A percentile compares a stretch with the other conserved stretches of the same genome.
Evolutionary conservation across 129 eudicot genomes (phyloP).

Genomic region (Tagetes erecta): DNA sequence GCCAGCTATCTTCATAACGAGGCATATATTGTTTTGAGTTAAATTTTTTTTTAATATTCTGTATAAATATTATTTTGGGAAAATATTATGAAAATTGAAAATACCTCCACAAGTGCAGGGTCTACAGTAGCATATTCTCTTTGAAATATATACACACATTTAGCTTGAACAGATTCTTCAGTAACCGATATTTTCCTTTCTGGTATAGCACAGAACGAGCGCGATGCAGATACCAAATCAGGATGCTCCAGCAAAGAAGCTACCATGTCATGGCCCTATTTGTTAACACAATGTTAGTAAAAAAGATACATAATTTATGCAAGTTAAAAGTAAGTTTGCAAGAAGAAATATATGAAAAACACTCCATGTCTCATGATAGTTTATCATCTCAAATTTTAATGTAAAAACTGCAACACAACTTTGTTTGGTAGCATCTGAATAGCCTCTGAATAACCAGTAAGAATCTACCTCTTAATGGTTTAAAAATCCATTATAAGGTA

Average conservation of each 20-base stretch:
- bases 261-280: constrained; percentile 57
- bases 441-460: no score
- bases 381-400: not conserved
- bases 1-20: constrained; percentile 60
- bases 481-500: no score
- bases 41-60: not conserved
- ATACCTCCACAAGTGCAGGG: constrained; percentile 71
- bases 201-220: constrained; percentile 45
- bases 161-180: constrained; percentile 41
- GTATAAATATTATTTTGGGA: not conserved
- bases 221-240: constrained; percentile 64
- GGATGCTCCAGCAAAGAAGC: constrained; percentile 74
- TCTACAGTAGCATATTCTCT: constrained; percentile 90
- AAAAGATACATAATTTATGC: not conserved
- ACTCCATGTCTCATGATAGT: not conserved
- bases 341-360: not conserved
- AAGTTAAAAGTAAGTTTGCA: not conserved
- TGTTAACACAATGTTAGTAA: constrained; percentile 5
- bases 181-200: constrained; percentile 56
- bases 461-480: no score
- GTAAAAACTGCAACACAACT: constrained; percentile 4
- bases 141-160: constrained; percentile 79
- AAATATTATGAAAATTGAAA: constrained; percentile 21
- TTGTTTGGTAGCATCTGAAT: not conserved
- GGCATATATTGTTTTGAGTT: not conserved